These are phyloP conservation scores for Leccinum huronense DNA, from an alignment of 1,284 basidiomycete species.

Conservation along the genomic window DNA sequence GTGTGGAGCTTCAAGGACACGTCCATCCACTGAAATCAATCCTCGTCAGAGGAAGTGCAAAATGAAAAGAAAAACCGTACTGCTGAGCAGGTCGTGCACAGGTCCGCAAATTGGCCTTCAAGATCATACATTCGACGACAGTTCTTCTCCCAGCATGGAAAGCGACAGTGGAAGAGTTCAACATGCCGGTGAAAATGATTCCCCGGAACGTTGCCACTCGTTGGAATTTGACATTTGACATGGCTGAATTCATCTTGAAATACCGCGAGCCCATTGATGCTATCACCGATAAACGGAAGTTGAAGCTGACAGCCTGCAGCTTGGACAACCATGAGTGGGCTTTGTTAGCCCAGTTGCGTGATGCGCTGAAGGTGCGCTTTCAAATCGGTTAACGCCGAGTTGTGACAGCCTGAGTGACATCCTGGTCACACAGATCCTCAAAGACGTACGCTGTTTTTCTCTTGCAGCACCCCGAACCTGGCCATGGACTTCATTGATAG, in stretches of 20 bases:
- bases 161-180: not conserved
- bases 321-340: not conserved
- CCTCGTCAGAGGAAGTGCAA: not conserved
- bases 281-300: not conserved
- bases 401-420: not conserved
- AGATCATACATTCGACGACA: not conserved
- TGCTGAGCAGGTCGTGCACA: not conserved
- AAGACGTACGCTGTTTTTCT: not conserved
- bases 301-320: not conserved
- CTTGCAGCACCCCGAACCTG: not conserved
- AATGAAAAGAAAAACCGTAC: constrained; percentile 1
- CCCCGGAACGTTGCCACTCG: not conserved
- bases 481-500: constrained; percentile 10
- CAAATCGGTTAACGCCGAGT: not conserved
- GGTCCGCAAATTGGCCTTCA: not conserved
- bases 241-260: not conserved
- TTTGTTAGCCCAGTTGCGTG: not conserved
- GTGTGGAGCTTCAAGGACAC: constrained; percentile 1
- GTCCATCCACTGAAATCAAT: not conserved
- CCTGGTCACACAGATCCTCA: not conserved
- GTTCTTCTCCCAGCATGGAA: not conserved
- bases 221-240: not conserved
- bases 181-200: not conserved
- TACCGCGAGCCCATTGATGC: not conserved
- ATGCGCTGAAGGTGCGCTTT: not conserved